Evolutionary conservation across 805 yeast species (phyloP), one percentile per base, ranked within the genome.

Genomic region (Metschnikowia bowlesiae): DNA sequence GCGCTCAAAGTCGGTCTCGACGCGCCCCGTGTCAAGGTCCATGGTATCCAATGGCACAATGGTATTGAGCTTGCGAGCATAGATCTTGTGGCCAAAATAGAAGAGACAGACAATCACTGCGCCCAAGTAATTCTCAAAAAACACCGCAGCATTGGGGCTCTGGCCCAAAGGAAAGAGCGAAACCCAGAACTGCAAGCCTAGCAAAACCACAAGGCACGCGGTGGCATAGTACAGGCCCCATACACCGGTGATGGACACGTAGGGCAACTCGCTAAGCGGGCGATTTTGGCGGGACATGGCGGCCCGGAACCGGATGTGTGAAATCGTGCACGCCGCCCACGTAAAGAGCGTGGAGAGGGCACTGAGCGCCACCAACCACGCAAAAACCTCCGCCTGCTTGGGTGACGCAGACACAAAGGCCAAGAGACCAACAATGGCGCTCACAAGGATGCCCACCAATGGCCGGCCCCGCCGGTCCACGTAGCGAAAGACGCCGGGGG

Each of bases 231-330:
- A 53, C 7, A 66, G 62, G 39, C 68, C 68, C 57, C 52, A 57
- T 13, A 60, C 51, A 29, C 81, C 83, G 6, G 82, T 81, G n/a
- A 68, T 58, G 34, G 85, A 70, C 45, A 64, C 64, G 63, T 75
- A 84, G 0, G 85, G 86, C 45, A 84, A 68, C 39, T 81, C 84
- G 4, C 64, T 67, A 22, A 71, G 52, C 7, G 70, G 52, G 49
- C 76, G 67, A 28, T 79, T 79, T 52, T 45, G 81, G 52, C 58
- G 57, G 48, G 61, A 65, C 66, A 73, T 67, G 8, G 73, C 75
- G 4, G 57, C 59, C 60, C 78, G 66, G 58, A 73, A 72, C 53
- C 78, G 62, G 44, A 72, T 60, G 49, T 73, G 76, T 29, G 75
- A 66, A 22, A 69, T 53, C 50, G 74, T 68, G 53, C 73, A 71